Base-by-base conservation (phyloP, 352 stramenopile species). In the Phytopythium vexans region DNA sequence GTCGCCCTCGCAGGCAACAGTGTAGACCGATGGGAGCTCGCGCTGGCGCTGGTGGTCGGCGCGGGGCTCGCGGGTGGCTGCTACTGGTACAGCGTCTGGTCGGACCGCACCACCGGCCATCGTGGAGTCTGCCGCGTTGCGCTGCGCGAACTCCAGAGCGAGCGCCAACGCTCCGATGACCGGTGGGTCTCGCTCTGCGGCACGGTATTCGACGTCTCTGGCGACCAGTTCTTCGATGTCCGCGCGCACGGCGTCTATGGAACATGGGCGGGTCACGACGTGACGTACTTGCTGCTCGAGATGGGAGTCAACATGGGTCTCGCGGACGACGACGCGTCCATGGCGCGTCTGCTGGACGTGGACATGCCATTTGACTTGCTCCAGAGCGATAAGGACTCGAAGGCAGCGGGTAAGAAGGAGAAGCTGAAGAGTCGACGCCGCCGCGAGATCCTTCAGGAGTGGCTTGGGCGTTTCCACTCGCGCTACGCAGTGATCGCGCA, bases 121-220 rank as follows among this genome's bases (percentile, higher is more conserved):
- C 8, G 35, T 73, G 6, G 56, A 48, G 7, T 32, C 46, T 44
- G 65, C 47, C 60, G 58, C 36, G 27, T 56, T 10, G 36, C 49
- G 40, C 52, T 81, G 43, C 43, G 9, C 7, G 64, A 68, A 39
- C 52, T 87, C 52, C 70, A 58, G 12, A 8, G 4, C 27, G 12
- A 55, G 10, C 7, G 27, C 48, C 54, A n/a, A n/a, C n/a, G n/a
- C n/a, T n/a, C n/a, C n/a, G n/a, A n/a, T 44, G 57, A 37, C 4
- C 37, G 31, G 6, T 88, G 77, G 74, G 77, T 88, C 32, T 71
- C 72, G 16, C 46, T 88, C 32, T 84, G 72, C 35, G 77, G 74
- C 12, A 77, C 72, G 8, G 66, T 62, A 4, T 86, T 88, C 40
- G 60, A 86, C 41, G 71, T 88, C 36, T 36, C 62, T 33, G 64